These are phyloP conservation scores for Lachnellula hyalina DNA, from an alignment of 2,329 filamentous ascomycete genomes.

Conservation along the genomic window DNA sequence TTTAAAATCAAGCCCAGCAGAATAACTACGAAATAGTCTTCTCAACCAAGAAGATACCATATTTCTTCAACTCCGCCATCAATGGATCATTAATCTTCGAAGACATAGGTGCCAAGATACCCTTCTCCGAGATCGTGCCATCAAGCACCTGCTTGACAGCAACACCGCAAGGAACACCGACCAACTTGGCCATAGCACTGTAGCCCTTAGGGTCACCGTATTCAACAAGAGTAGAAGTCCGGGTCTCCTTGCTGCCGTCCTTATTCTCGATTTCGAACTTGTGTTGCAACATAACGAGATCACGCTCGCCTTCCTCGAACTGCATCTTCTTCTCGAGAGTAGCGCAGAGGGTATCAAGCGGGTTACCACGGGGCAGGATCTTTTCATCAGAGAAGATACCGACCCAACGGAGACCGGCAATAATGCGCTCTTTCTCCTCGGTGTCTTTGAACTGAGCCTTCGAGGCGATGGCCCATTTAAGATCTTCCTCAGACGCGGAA, in stretches of 20 bases:
- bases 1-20: not conserved
- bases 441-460: conserved; percentile 67
- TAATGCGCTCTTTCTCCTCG: conserved; percentile 64
- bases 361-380: conserved; percentile 69
- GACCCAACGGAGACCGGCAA: conserved; percentile 70
- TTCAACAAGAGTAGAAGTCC: conserved; percentile 75
- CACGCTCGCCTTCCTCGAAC: conserved; percentile 75
- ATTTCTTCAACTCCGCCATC: conserved; percentile 73
- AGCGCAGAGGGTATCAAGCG: conserved; percentile 86
- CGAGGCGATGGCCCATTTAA: conserved; percentile 66
- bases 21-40: conserved; percentile 45
- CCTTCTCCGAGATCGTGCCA: conserved; percentile 66
- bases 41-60: conserved; percentile 68
- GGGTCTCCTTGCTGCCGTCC: conserved; percentile 71
- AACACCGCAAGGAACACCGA: conserved; percentile 69
- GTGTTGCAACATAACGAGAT: conserved; percentile 77
- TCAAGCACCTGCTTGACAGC: conserved; percentile 75
- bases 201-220: conserved; percentile 77
- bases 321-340: conserved; percentile 89
- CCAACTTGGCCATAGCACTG: conserved; percentile 77
- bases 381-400: conserved; percentile 55
- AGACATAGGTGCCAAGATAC: conserved; percentile 72
- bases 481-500: conserved; percentile 61
- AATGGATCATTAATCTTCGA: conserved; percentile 66
- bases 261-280: conserved; percentile 80